Evolutionary conservation across 169 alveolate genomes (phyloP), one percentile per base, ranked within the genome.

Genomic region (Babesia divergens): DNA sequence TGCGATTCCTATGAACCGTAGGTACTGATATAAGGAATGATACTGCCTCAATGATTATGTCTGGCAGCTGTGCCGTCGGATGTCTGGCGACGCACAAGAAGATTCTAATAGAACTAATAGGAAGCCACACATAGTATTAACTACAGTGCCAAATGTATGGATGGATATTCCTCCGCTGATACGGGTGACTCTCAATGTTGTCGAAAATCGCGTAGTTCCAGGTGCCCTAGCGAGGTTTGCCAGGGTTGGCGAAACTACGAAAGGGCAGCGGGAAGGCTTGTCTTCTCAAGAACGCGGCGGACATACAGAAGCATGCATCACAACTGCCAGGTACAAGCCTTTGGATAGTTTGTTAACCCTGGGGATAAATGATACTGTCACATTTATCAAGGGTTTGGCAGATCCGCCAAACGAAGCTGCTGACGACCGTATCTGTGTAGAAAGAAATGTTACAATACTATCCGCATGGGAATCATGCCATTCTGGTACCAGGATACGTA

Each of bases 91-190:
- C 56, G 2, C 29, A 1, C 67, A 34, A 4, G 1, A 26, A n/a
- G 65, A 59, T 56, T 35, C 26, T 22, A 20, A 9, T 13, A 20
- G n/a, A 20, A 16, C 28, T 32, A 13, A 53, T 18, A 29, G 59
- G 18, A 7, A 11, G 29, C 42, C 64, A 44, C 67, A 60, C 82
- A 60, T 26, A 50, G 16, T n/a, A 22, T 38, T 46, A 35, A 24
- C 6, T 13, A n/a, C 5, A 1, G 28, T 18, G 18, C 20, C n/a
- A 5, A 26, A 5, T 16, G 38, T n/a, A 35, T 31, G 13, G 43
- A 76, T 76, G 85, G 58, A 76, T 35, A 50, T 76, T 11, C 85
- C 85, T 6, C 85, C 79, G 26, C 40, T 54, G 22, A 22, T 76
- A 35, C 35, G 65, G 53, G 56, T 43, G 1, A 37, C 74, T 2